Evolutionary conservation across 495 filamentous ascomycete species (phyloP), one percentile per base, ranked within the genome.

Genomic region (Trichodelitschia bisporula): DNA sequence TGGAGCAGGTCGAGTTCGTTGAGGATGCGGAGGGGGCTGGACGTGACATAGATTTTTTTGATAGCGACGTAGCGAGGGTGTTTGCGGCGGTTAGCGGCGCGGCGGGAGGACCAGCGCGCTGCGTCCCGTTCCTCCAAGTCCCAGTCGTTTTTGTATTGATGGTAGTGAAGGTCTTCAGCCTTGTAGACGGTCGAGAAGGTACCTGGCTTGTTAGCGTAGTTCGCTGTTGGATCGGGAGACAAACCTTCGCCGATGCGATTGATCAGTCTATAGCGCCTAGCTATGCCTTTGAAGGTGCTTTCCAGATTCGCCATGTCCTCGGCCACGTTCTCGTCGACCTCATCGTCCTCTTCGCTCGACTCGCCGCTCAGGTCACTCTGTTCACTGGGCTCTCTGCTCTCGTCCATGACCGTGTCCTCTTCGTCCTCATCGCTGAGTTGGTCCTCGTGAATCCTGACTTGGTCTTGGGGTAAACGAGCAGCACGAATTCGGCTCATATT

Each of bases 181-280:
- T 95, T 95, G 54, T 95, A 99, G 0, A 99, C 86, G 8, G 84
- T 93, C 0, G 84, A 93, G 43, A 99, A 99, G 12, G 86, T 99
- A 20, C 82, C 77, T 50, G 33, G 18, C n/a, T 15, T 11, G 14
- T 17, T 29, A 5, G 6, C 8, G 27, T 13, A 15, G 15, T 31
- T 31, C 18, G 29, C 18, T 13, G 9, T 19, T 8, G 9, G 18
- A 9, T n/a, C 8, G 13, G 9, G 32, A 32, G 11, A 26, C 19
- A 26, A 47, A 84, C 80, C 86, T 65, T 95, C 86, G 37, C 86
- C 86, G 40, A 99, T 95, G 30, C 83, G 72, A 55, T 93, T 92
- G 41, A 99, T 82, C 29, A 99, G 51, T 17, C 86, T 71, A 52
- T 79, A 99, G 19, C 65, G 62, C 32, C 73, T 58, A 21, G 68